Base-by-base conservation (phyloP, 768 basidiomycete genomes). In the Tricholoma sp. region DNA sequence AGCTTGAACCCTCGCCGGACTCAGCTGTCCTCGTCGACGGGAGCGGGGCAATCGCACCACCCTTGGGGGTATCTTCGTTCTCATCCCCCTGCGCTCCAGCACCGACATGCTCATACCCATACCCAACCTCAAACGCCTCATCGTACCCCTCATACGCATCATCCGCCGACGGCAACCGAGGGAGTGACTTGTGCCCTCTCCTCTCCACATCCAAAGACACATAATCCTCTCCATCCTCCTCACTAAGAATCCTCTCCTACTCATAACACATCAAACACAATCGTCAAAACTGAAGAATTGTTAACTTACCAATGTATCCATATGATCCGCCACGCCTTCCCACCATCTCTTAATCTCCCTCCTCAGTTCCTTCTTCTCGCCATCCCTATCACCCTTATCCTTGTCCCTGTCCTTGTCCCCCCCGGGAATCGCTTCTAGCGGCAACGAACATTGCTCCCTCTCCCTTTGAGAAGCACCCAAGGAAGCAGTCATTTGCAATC, bases 281-380 rank as follows among this genome's bases (percentile, higher is more conserved):
- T 9, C 39, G n/a, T 5, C 22, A 9, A 29, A 39, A 4, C 21
- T 4, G 5, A 3, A n/a, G 4, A 18, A 54, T 4, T 52, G 6
- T 46, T 27, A 14, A 73, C 82, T 24, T 56, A 85, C 86, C 59
- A 89, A 70, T 59, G 76, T 74, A 61, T 85, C 83, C 59, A 90
- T 71, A 64, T 83, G 78, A 54, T 83, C 81, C 0, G 81, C 74
- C 6, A 89, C 69, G 16, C 79, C 77, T 61, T 83, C 80, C 86
- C 86, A 89, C 84, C 85, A 89, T 31, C 60, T 63, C 65, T 74
- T 78, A 58, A 89, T 88, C 66, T 89, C 84, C 55, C 74, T 69
- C 57, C 84, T 68, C n/a, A 89, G 67, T 3, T 68, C 61, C 37
- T 74, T 74, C 67, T 78, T 83, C 58, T 80, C 80, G 19, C 74